These are phyloP conservation scores for Baudoinia panamericana DNA, from an alignment of 495 filamentous ascomycete species.

Conservation along the genomic window DNA sequence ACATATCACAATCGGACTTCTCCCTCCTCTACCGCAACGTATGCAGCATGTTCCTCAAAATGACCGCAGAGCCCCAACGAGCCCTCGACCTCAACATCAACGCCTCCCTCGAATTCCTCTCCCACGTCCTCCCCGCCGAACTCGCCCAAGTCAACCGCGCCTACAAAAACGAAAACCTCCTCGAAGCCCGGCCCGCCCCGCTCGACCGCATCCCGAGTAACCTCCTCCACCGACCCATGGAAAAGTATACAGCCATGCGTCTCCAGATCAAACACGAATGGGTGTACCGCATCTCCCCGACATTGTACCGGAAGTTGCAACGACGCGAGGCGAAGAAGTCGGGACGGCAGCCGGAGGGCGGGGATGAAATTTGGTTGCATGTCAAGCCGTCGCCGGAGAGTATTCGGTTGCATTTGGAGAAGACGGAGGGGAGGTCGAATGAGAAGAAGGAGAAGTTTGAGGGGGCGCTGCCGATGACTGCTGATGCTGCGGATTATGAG, in stretches of 20 bases:
- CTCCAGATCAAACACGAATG: conserved; percentile 22
- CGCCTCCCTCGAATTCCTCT: conserved; percentile 28
- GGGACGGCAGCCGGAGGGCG: conserved; percentile 5
- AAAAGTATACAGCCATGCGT: conserved; percentile 16
- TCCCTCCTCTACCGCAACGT: conserved; percentile 44
- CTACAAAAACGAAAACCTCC: conserved; percentile 18
- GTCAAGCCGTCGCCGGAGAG: conserved; percentile 15
- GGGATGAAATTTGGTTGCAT: conserved; percentile 24
- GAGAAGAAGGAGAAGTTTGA: not conserved
- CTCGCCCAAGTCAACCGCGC: conserved; percentile 18
- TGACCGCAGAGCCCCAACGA: conserved; percentile 41
- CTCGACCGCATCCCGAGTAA: conserved; percentile 14
- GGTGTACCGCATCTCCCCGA: conserved; percentile 16
- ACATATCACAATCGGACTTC: conserved; percentile 47
- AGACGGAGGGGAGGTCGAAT: not conserved
- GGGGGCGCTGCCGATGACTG: conserved; percentile 4
- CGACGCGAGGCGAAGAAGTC: conserved; percentile 3
- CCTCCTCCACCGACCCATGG: conserved; percentile 12
- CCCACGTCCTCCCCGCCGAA: conserved; percentile 13
- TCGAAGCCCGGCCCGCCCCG: conserved; percentile 8
- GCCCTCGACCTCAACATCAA: conserved; percentile 45
- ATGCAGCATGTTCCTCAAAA: conserved; percentile 42
- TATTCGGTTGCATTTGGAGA: conserved; percentile 3
- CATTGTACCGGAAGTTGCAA: conserved; percentile 8
- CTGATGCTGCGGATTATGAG: not conserved